Percentiles rank a stretch among this genome's conserved stretches.
These are phyloP conservation scores for Boletus fagicola DNA, from an alignment of 768 basidiomycete species.

Conservation along the genomic window DNA sequence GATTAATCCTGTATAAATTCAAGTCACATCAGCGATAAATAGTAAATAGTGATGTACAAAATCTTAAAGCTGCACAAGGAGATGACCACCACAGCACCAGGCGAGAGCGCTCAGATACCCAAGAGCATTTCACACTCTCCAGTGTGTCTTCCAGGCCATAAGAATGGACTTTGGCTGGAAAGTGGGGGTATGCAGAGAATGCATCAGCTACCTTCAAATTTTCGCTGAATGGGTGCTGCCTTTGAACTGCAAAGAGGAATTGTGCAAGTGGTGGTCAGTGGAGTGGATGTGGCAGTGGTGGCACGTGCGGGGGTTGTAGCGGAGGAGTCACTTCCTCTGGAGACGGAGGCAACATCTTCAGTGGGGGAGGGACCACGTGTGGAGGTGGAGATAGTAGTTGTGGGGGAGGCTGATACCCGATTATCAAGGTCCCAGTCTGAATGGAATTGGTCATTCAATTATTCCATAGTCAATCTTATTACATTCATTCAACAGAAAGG, in stretches of 20 bases:
- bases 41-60: background rate
- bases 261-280: background rate
- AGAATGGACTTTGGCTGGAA: background rate
- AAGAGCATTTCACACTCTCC: background rate
- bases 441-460: background rate
- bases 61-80: background rate
- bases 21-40: too few relatives aligned
- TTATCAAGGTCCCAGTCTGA: background rate
- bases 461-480: too few relatives aligned
- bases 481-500: background rate
- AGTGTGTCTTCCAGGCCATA: background rate
- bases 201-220: too few relatives aligned
- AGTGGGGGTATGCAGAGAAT: conserved; percentile 2
- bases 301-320: background rate
- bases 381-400: too few relatives aligned
- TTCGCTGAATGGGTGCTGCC: too few relatives aligned
- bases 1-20: background rate
- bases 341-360: too few relatives aligned
- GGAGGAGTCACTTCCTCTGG: too few relatives aligned
- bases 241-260: too few relatives aligned
- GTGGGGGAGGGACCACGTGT: too few relatives aligned
- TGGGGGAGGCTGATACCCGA: background rate
- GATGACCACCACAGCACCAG: background rate
- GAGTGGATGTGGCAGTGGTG: background rate
- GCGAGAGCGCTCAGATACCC: background rate